Percentiles rank a stretch among this genome's conserved stretches.
Conservation (phyloP, 305 asterid genomes). For the Rubia occidens region DNA sequence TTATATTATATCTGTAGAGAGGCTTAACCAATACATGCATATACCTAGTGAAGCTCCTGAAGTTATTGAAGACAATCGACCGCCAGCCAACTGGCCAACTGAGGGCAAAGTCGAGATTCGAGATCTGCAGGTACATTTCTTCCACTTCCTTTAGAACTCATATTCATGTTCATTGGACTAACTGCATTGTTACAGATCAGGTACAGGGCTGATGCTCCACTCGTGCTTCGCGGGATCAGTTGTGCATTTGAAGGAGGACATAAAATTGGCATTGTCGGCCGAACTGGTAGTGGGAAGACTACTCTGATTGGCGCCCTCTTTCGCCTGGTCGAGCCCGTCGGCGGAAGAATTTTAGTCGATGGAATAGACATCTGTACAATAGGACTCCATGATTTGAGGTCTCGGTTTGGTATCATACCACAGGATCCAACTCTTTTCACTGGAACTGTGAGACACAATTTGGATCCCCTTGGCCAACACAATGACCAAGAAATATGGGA, state of each 20-base stretch:
- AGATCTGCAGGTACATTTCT: slow-evolving; percentile 45
- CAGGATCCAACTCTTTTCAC: slow-evolving; percentile 92
- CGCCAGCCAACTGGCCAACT: slow-evolving; percentile 62
- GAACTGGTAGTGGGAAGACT: slow-evolving; percentile 95
- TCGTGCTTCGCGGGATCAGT: slow-evolving; percentile 71
- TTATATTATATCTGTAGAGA: slow-evolving; percentile 28
- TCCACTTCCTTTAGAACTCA: slow-evolving; percentile 10
- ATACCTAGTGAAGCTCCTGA: slow-evolving; percentile 65
- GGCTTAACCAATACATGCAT: slow-evolving; percentile 44
- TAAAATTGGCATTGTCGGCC: slow-evolving; percentile 75
- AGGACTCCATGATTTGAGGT: slow-evolving; percentile 86
- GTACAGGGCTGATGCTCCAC: slow-evolving; percentile 61
- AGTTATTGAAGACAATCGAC: slow-evolving; percentile 49
- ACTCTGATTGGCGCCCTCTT: slow-evolving; percentile 81
- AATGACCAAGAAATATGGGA: slow-evolving; percentile 77
- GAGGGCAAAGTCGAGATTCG: slow-evolving; percentile 69
- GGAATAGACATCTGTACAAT: slow-evolving; percentile 59
- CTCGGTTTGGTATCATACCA: slow-evolving; percentile 55
- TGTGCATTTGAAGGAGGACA: slow-evolving; percentile 78
- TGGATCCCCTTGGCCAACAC: slow-evolving; percentile 76
- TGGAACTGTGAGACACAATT: slow-evolving; percentile 76
- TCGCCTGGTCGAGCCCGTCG: slow-evolving; percentile 74
- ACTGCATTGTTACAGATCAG: slow-evolving; percentile 43
- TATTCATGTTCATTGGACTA: not conserved
- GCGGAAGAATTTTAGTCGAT: slow-evolving; percentile 77